Evolutionary conservation across 2,329 filamentous ascomycete genomes (phyloP).

Genomic region (Penicillium occitanis): DNA sequence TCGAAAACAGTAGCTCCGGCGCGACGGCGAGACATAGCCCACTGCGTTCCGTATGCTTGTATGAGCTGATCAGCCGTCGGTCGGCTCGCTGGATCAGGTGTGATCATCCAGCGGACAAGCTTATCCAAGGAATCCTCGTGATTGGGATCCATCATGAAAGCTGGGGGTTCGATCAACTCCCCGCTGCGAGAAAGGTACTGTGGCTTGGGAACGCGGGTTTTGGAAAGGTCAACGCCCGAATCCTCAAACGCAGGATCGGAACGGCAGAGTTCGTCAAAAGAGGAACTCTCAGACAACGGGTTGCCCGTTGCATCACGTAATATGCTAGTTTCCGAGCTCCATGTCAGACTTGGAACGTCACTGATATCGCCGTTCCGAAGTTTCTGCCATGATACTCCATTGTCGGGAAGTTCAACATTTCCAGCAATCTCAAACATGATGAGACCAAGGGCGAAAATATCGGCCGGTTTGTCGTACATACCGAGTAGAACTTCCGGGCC

Average conservation of each 20-base stretch:
- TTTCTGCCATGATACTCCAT: conserved; percentile 86
- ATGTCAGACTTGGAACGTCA: conserved; percentile 83
- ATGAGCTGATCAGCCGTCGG: conserved; percentile 75
- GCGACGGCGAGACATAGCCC: conserved; percentile 73
- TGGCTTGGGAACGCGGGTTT: conserved; percentile 28
- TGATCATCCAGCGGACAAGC: conserved; percentile 85
- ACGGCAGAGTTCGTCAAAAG: conserved; percentile 46
- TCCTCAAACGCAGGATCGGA: conserved; percentile 47
- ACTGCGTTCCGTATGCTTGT: conserved; percentile 69
- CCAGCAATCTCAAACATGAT: conserved; percentile 93
- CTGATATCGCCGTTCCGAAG: conserved; percentile 86
- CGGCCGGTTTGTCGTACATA: conserved; percentile 82
- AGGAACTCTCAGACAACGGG: conserved; percentile 53
- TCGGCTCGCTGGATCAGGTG: conserved; percentile 68
- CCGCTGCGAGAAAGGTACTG: conserved; percentile 46
- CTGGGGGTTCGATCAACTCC: conserved; percentile 69
- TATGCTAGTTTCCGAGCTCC: conserved; percentile 68
- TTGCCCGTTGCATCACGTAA: conserved; percentile 73
- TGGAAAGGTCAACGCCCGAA: conserved; percentile 38
- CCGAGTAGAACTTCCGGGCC: conserved; percentile 88
- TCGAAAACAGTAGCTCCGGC: conserved; percentile 94
- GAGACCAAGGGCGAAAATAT: conserved; percentile 90
- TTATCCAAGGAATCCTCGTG: conserved; percentile 76
- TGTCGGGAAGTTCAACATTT: conserved; percentile 91
- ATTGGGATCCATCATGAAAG: conserved; percentile 79